These are phyloP conservation scores for Vicia faba DNA, from an alignment of 306 rosid genomes.

Conservation along the genomic window DNA sequence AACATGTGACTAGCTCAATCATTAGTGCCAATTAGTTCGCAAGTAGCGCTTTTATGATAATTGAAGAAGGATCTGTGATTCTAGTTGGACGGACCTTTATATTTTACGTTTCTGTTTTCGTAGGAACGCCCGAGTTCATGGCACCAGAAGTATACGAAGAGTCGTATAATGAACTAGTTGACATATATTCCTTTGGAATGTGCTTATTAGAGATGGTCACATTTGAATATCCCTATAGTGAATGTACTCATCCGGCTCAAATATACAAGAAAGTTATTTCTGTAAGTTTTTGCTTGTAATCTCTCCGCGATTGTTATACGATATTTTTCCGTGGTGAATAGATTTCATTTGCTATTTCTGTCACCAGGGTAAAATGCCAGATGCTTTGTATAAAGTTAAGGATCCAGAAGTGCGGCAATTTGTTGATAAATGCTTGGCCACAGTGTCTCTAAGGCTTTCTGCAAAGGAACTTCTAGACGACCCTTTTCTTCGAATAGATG, in stretches of 20 bases:
- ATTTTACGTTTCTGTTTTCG: conserved; percentile 25
- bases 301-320: conserved; percentile 11
- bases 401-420: conserved; percentile 84
- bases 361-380: conserved; percentile 85
- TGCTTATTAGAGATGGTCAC: conserved; percentile 96
- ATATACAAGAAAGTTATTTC: conserved; percentile 94
- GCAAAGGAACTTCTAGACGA: conserved; percentile 89
- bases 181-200: conserved; percentile 98
- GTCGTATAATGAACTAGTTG: conserved; percentile 92
- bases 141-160: conserved; percentile 98
- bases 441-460: conserved; percentile 75
- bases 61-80: not conserved
- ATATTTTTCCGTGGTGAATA: conserved; percentile 23
- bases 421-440: conserved; percentile 93
- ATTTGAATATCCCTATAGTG: conserved; percentile 94
- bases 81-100: conserved; percentile 29
- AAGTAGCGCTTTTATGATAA: too few relatives aligned
- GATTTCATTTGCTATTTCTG: conserved; percentile 41
- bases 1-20: not conserved
- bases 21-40: conserved; percentile 11
- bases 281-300: conserved; percentile 57
- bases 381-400: conserved; percentile 81
- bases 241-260: conserved; percentile 94
- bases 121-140: conserved; percentile 99
- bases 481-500: conserved; percentile 70